A percentile compares a stretch with the other conserved stretches of the same genome.
These are phyloP conservation scores for Phlyctochytrium planicorne DNA, from an alignment of 192 early-diverging fungal genomes.

Conservation along the genomic window DNA sequence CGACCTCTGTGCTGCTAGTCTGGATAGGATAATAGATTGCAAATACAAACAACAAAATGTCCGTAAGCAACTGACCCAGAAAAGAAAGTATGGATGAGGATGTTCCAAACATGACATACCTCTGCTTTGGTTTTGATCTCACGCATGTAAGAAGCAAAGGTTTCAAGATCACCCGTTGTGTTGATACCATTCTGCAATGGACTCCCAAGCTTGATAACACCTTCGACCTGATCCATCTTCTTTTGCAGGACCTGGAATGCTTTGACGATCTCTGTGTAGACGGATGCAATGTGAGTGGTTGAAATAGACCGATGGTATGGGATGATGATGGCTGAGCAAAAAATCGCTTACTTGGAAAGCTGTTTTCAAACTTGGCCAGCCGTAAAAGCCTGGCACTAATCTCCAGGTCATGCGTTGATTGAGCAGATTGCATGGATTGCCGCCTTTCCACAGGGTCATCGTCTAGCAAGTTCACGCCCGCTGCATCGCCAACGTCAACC, in stretches of 20 bases:
- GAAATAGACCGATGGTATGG: neutral
- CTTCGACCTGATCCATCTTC: slow-evolving; percentile 32
- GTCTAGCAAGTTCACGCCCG: too few relatives aligned
- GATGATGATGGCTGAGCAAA: neutral
- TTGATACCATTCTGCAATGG: slow-evolving; percentile 26
- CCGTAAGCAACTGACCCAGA: too few relatives aligned
- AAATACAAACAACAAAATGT: too few relatives aligned
- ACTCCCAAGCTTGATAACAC: slow-evolving; percentile 22
- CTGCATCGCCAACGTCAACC: too few relatives aligned
- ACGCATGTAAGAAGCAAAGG: slow-evolving; percentile 6
- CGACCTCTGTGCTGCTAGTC: too few relatives aligned
- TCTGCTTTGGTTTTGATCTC: too few relatives aligned
- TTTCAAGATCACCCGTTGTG: slow-evolving; percentile 24
- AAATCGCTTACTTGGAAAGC: slow-evolving; percentile 23
- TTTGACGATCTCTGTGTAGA: slow-evolving; percentile 30
- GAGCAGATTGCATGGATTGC: too few relatives aligned
- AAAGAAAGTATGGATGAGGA: too few relatives aligned
- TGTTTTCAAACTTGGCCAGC: slow-evolving; percentile 30
- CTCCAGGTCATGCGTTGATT: too few relatives aligned
- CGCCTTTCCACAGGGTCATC: too few relatives aligned
- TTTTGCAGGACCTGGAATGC: slow-evolving; percentile 31
- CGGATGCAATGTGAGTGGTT: neutral
- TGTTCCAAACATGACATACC: too few relatives aligned
- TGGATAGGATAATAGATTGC: too few relatives aligned
- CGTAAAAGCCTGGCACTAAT: slow-evolving; percentile 16